Evolutionary conservation across 2,329 filamentous ascomycete genomes (phyloP).

Genomic region (Lecanicillium sp.): DNA sequence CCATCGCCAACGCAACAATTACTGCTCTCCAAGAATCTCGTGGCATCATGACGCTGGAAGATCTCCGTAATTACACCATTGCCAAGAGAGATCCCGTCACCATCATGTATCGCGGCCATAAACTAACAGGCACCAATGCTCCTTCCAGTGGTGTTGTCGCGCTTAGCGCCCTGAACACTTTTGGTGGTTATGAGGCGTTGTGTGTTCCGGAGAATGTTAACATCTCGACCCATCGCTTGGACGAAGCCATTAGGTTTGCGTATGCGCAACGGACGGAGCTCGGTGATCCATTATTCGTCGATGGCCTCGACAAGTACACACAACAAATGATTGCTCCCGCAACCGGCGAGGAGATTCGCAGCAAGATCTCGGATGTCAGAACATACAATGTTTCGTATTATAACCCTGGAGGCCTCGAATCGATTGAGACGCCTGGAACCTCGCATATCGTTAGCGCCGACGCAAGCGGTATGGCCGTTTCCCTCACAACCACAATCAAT

Average conservation of each 20-base stretch:
- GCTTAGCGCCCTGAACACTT: constrained; percentile 64
- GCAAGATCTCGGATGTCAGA: constrained; percentile 33
- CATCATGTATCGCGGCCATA: constrained; percentile 63
- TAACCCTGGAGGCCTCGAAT: constrained; percentile 37
- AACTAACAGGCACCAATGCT: constrained; percentile 58
- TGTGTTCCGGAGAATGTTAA: constrained; percentile 44
- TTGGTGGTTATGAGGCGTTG: constrained; percentile 63
- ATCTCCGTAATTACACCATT: constrained; percentile 66
- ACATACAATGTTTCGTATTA: constrained; percentile 34
- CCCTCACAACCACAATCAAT: constrained; percentile 76
- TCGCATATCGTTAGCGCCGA: constrained; percentile 63
- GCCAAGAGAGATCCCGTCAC: constrained; percentile 51
- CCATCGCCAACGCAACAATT: constrained; percentile 64
- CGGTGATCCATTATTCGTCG: constrained; percentile 68
- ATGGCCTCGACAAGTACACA: constrained; percentile 52
- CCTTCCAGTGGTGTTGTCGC: constrained; percentile 69
- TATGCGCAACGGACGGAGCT: constrained; percentile 68
- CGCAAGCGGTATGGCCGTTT: constrained; percentile 61
- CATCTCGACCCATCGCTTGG: constrained; percentile 68
- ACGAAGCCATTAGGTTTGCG: constrained; percentile 76
- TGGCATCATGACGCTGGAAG: constrained; percentile 70
- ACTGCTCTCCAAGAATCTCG: constrained; percentile 52
- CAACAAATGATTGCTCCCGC: constrained; percentile 56
- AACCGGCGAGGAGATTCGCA: constrained; percentile 44
- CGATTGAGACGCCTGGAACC: constrained; percentile 56